Conservation (phyloP, 345 rosid genomes). For the Sisymbrium altissimum region DNA sequence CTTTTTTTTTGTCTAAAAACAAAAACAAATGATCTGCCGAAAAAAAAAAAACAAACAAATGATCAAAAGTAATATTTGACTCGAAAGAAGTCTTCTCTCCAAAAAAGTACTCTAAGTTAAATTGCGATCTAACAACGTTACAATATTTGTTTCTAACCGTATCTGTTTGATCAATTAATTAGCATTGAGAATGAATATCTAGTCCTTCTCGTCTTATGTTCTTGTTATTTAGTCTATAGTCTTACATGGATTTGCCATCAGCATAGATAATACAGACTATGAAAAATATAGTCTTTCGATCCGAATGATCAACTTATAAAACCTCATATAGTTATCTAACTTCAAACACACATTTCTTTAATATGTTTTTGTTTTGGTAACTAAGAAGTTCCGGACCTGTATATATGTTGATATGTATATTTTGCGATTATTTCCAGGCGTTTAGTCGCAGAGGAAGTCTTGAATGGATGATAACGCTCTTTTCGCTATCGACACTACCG, state of each 20-base stretch:
- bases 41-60: too few species aligned
- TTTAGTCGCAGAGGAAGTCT: conserved; percentile 50
- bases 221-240: not conserved
- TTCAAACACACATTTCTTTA: too few species aligned
- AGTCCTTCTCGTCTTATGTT: not conserved
- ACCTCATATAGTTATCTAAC: not conserved
- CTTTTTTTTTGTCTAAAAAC: too few species aligned
- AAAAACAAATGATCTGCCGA: too few species aligned
- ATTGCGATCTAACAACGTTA: too few species aligned
- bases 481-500: conserved; percentile 77
- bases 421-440: conserved; percentile 10
- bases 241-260: not conserved
- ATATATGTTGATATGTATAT: not conserved
- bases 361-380: not conserved
- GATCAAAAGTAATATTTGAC: too few species aligned
- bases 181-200: too few species aligned
- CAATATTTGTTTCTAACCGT: too few species aligned
- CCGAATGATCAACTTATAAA: not conserved
- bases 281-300: not conserved
- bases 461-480: conserved; percentile 83
- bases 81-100: too few species aligned
- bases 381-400: not conserved
- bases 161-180: too few species aligned
- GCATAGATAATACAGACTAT: not conserved
- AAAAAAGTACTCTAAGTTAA: too few species aligned